Evolutionary conservation across 73 alveolate genomes (phyloP), one percentile per base, ranked within the genome.

Genomic region (Tetrahymena thermophila): DNA sequence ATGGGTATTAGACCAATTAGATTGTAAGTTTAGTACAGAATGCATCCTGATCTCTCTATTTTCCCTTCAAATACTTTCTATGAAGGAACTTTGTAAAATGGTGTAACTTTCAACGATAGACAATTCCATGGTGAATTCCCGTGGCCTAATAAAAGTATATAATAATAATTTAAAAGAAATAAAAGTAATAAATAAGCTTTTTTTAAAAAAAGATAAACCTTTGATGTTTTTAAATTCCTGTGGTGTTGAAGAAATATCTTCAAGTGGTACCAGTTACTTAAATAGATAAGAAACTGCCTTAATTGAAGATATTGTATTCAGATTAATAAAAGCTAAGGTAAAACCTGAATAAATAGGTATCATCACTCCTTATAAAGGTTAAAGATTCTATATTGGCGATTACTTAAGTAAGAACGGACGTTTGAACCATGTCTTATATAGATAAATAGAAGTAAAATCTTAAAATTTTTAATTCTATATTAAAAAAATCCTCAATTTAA

Each of bases 281-380:
- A 99, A 99, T 96, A 96, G 99, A 55, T 96, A 98, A 85, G 99
- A 99, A 97, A 99, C 99, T 23, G 99, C 98, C 34, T 97, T 98
- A 96, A 99, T 99, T 43, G 99, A 98, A 96, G 94, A 97, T 55
- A 94, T 99, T 58, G 99, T 99, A 55, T 98, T 98, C 85, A 94
- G 98, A 42, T 96, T 99, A 95, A 93, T 98, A 50, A 98, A 98
- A 94, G 95, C 98, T 19, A 99, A 99, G 2, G 99, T 99, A 71
- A 98, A 98, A 85, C 99, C 99, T 4, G 98, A 97, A 94, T 99
- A 99, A 95, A 98, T 99, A 15, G 99, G 99, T 44, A 98, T 99
- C 93, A 99, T 99, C 43, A 99, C 99, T n/a, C 99, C 99, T 94
- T 99, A 99, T 96, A 99, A 99, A 98, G 99, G 99, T 37, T 99